Evolutionary conservation across 2,329 filamentous ascomycete genomes (phyloP).

Genomic region (Fusarium avenaceum): DNA sequence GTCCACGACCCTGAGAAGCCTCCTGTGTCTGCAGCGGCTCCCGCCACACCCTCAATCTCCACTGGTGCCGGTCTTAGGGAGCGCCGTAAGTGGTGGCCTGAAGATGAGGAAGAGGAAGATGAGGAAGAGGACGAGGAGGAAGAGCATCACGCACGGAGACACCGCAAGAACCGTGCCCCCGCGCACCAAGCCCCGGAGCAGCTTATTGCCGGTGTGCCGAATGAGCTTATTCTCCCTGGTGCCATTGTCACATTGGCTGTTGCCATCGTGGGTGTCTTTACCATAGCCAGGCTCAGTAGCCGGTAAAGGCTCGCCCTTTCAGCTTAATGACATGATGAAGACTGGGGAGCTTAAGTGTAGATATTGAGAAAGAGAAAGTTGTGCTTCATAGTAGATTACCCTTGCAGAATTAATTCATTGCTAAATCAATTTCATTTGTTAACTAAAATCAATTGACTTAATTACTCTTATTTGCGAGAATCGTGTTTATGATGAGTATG

Average conservation of each 20-base stretch:
- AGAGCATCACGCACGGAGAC: slow-evolving; percentile 63
- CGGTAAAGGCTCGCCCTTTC: slow-evolving; percentile 56
- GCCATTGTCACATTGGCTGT: slow-evolving; percentile 96
- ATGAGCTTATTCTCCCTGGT: slow-evolving; percentile 91
- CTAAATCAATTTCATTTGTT: slow-evolving; percentile 28
- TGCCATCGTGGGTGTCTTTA: slow-evolving; percentile 93
- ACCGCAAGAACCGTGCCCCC: slow-evolving; percentile 53
- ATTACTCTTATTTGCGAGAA: neutral
- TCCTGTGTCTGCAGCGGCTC: slow-evolving; percentile 73
- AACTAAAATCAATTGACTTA: slow-evolving; percentile 18
- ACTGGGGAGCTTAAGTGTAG: slow-evolving; percentile 49
- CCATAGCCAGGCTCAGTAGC: slow-evolving; percentile 78
- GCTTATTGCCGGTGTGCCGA: slow-evolving; percentile 90
- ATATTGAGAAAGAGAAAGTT: slow-evolving; percentile 50
- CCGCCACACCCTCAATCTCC: slow-evolving; percentile 64
- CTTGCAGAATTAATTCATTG: slow-evolving; percentile 45
- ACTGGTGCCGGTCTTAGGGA: slow-evolving; percentile 63
- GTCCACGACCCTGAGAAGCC: slow-evolving; percentile 94
- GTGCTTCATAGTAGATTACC: slow-evolving; percentile 49
- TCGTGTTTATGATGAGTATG: slow-evolving; percentile 1
- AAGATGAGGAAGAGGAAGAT: slow-evolving; percentile 66
- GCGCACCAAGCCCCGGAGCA: slow-evolving; percentile 75
- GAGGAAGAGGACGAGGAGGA: slow-evolving; percentile 68
- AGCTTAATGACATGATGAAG: slow-evolving; percentile 56
- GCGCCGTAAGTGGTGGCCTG: slow-evolving; percentile 71